A percentile compares a stretch with the other conserved stretches of the same genome.
Conservation (phyloP, 164 flowering plant species). For the Houttuynia cordata region DNA sequence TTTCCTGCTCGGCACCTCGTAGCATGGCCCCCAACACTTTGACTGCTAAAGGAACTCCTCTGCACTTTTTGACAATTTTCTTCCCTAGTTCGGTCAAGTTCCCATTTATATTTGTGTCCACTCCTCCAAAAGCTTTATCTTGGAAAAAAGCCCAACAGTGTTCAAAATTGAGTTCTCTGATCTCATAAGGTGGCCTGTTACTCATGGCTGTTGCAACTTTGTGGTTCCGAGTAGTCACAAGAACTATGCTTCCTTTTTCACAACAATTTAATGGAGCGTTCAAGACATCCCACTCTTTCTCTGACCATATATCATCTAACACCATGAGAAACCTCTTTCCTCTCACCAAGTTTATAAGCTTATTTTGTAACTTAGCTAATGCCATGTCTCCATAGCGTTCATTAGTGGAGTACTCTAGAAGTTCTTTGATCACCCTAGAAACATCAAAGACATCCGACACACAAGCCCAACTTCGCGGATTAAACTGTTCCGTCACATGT, state of each 20-base stretch:
- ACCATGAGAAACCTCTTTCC: constrained; percentile 2
- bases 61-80: constrained; percentile 8
- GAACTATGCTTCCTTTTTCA: constrained; percentile 2
- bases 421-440: not conserved
- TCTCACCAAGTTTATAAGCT: not conserved
- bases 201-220: not conserved
- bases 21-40: constrained; percentile 9
- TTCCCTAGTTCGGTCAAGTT: not conserved
- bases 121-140: not conserved
- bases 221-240: constrained; percentile 3
- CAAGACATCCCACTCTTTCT: constrained; percentile 1
- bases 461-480: constrained; percentile 3
- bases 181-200: not conserved
- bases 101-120: not conserved
- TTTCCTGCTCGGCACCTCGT: not conserved
- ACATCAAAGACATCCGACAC: constrained; percentile 5
- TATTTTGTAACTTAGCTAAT: not conserved
- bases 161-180: not conserved
- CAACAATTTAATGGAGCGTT: not conserved
- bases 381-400: not conserved
- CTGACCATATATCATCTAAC: constrained; percentile 7
- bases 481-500: not conserved
- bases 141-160: constrained; percentile 4
- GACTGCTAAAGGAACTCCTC: constrained; percentile 14
- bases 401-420: not conserved